Evolutionary conservation across 768 basidiomycete genomes (phyloP).

Genomic region (Galerina marginata): DNA sequence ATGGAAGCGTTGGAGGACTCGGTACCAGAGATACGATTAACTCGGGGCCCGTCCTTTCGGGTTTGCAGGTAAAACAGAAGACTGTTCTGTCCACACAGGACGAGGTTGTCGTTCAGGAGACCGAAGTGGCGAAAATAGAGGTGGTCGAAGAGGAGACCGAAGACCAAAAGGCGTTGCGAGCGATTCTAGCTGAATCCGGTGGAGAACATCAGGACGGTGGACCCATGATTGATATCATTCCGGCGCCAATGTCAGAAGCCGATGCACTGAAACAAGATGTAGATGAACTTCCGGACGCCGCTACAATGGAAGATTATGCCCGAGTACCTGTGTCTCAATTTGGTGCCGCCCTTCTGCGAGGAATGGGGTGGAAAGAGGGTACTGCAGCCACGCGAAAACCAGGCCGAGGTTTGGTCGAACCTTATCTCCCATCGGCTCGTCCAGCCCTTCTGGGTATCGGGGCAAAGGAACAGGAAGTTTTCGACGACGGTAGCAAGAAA

Average conservation of each 20-base stretch:
- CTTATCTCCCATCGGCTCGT: conserved; percentile 82
- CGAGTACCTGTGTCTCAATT: conserved; percentile 93
- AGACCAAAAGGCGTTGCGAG: conserved; percentile 81
- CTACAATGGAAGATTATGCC: conserved; percentile 85
- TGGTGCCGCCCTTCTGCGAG: conserved; percentile 89
- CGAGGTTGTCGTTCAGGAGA: conserved; percentile 22
- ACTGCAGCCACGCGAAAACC: conserved; percentile 69
- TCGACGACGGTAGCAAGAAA: conserved; percentile 70
- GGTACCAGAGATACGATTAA: conserved; percentile 80
- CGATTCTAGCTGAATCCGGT: conserved; percentile 66
- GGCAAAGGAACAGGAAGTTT: conserved; percentile 82
- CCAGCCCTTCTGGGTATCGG: conserved; percentile 93
- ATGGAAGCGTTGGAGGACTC: conserved; percentile 79
- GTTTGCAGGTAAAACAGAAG: conserved; percentile 61
- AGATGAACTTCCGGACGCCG: conserved; percentile 72
- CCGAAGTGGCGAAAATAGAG: conserved; percentile 36
- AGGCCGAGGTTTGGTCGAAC: conserved; percentile 68
- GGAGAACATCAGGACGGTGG: conserved; percentile 43
- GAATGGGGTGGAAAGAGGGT: conserved; percentile 96
- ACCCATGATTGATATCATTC: conserved; percentile 66
- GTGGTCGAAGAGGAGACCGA: conserved; percentile 56
- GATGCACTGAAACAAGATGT: conserved; percentile 90
- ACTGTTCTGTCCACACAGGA: conserved; percentile 32
- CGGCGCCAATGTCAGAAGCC: conserved; percentile 68
- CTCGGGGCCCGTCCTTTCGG: conserved; percentile 71